Conservation (phyloP, 208 protist species). For the Leishmania martiniquensis region DNA sequence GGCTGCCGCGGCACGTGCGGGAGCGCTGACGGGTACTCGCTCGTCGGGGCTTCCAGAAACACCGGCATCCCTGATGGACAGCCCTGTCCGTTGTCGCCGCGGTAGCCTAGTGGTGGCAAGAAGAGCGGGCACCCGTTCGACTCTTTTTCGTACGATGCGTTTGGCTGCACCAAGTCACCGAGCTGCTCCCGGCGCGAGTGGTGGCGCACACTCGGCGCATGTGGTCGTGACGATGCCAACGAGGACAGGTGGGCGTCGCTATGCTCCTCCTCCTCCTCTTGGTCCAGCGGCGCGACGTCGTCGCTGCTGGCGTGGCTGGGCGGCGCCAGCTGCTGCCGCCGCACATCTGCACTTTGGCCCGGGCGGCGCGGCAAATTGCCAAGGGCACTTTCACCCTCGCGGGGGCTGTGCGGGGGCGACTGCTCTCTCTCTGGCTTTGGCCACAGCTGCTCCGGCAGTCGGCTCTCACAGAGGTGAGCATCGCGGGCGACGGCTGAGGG, state of each 20-base stretch:
- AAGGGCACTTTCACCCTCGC: background rate
- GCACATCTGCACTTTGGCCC: background rate
- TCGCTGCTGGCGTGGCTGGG: background rate
- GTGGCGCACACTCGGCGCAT: background rate
- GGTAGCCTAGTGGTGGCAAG: constrained; percentile 15
- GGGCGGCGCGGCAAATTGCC: background rate
- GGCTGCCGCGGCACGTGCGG: constrained; percentile 5
- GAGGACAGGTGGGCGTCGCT: background rate
- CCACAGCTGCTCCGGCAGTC: background rate
- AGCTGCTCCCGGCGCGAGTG: constrained; percentile 19
- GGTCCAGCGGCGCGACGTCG: background rate
- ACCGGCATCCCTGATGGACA: constrained; percentile 16
- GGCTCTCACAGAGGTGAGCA: background rate
- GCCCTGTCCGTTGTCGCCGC: background rate
- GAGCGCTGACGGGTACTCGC: background rate
- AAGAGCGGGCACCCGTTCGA: constrained; percentile 16
- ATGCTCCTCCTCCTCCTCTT: background rate
- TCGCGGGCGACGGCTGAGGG: background rate
- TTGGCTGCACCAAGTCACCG: constrained; percentile 18
- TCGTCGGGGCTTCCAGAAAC: constrained; percentile 2
- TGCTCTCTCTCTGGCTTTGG: background rate
- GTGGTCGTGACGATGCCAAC: background rate
- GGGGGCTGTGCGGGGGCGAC: background rate
- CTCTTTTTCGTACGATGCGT: constrained; percentile 5
- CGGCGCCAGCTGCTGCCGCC: background rate